Evolutionary conservation across 2,329 filamentous ascomycete species (phyloP), one percentile per base, ranked within the genome.

Genomic region (Colletotrichum musae): DNA sequence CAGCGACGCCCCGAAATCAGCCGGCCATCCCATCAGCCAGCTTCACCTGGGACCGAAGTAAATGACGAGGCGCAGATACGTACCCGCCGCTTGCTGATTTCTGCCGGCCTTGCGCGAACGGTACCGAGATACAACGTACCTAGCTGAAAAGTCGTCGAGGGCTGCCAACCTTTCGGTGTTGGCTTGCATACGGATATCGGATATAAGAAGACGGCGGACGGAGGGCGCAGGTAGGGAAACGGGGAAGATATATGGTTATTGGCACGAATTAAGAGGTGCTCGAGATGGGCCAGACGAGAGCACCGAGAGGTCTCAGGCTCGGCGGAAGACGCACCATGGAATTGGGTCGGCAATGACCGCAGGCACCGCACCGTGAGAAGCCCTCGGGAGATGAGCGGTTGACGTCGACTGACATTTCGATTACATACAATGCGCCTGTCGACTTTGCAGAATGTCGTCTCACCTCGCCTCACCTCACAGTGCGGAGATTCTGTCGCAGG

Each of bases 21-120:
- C 47, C 47, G 21, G 58, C 32, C 32, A 10, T 36, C 32, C 32
- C 15, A 45, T 43, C 16, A 10, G 3, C 16, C 10, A 43, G 43
- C 16, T 24, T 7, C 53, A 47, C 36, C 47, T 13, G 28, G 36
- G 26, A 18, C 45, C 21, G 12, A n/a, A 32, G 48, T 41, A 50
- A 59, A 68, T 52, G 61, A 59, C 54, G 61, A 64, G 61, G 54
- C 57, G 65, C 53, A 63, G 43, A 43, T 18, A 56, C 32, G 45
- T 26, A 51, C 60, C 45, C 48, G 62, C 66, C 66, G 66, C 61
- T 69, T 69, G 66, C 66, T 62, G 51, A 56, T 18, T 69, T 59
- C 63, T 41, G 62, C 45, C 63, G 64, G 58, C 47, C 62, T 50
- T 45, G 61, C 64, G 62, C 62, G 47, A 65, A 65, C 41, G 54